Base-by-base conservation (phyloP, 345 rosid species). In the Brassica rapa region DNA sequence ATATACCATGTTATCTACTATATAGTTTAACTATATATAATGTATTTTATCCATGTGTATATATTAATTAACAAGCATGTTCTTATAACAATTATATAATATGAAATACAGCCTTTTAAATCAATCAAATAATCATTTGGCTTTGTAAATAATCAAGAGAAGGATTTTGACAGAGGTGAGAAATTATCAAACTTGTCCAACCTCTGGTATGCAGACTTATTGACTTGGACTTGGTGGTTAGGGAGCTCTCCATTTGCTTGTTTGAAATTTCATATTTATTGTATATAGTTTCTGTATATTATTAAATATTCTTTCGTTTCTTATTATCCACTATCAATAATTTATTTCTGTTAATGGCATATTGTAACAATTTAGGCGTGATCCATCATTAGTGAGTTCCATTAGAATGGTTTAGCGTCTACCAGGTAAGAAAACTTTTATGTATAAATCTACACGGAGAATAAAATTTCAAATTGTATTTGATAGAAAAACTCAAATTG, bases 211-310 rank as follows among this genome's bases (percentile, higher is more conserved):
- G 83, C 24, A 46, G 56, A 66, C 73, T 66, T 59, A 70, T 81
- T 71, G 80, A 71, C 77, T 71, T 65, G 56, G 72, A 49, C 73
- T 59, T 64, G 80, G 80, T 81, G 37, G 80, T 76, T 81, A 60
- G 77, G 80, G 67, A 81, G 73, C 60, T 76, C 70, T 70, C 65
- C 77, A 75, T 57, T 70, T 81, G 43, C 73, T 46, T 75, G 9
- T 63, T 30, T 66, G 5, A n/a, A 80, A 9, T 29, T 74, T 74
- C 6, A 41, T 75, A 39, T 70, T 43, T 39, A 11, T 39, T 53
- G 4, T 53, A 41, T 66, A 56, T 55, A 39, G 1, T n/a, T 59
- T 49, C 53, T 37, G 7, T 62, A 57, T 72, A 56, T 39, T 55
- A 3, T n/a, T 60, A 60, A 60, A 24, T 25, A 25, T 12, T 60